phyloP scores from a whole-genome alignment of 2,329 filamentous ascomycete species.

The Calonectria montana region DNA sequence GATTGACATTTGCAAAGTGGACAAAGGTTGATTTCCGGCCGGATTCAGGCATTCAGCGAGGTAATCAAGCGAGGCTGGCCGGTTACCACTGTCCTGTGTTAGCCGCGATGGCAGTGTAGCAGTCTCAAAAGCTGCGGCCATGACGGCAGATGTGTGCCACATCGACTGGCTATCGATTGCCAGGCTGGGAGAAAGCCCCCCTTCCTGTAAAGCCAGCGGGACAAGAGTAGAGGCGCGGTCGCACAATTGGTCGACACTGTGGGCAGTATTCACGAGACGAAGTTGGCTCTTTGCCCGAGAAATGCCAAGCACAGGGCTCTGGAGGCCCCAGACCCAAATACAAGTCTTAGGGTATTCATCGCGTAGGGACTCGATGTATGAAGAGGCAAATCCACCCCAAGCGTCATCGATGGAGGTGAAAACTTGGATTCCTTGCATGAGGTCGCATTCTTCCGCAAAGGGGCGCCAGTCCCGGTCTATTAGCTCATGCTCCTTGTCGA shows the following conservation, averaged over 20 bases:
- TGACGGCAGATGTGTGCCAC: conserved; percentile 85
- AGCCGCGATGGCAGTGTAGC: conserved; percentile 82
- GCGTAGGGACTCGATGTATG: conserved; percentile 80
- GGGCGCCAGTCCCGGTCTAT: conserved; percentile 90
- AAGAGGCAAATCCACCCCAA: conserved; percentile 81
- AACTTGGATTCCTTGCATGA: conserved; percentile 88
- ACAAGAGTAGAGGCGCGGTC: conserved; percentile 81
- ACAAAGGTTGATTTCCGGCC: conserved; percentile 83
- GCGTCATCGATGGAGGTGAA: conserved; percentile 79
- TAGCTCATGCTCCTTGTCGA: conserved; percentile 86
- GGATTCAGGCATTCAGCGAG: conserved; percentile 76
- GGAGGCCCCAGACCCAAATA: conserved; percentile 88
- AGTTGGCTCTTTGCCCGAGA: conserved; percentile 64
- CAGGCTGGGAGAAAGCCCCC: conserved; percentile 66
- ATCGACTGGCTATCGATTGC: conserved; percentile 70
- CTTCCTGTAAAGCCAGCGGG: conserved; percentile 75
- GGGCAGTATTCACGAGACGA: conserved; percentile 79
- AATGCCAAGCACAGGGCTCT: conserved; percentile 67
- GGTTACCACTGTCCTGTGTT: conserved; percentile 54
- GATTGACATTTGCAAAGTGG: conserved; percentile 77
- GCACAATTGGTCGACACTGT: conserved; percentile 75
- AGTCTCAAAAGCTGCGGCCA: conserved; percentile 82
- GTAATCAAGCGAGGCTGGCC: conserved; percentile 65
- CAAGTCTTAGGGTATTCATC: conserved; percentile 93
- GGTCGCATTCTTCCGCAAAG: conserved; percentile 93